Evolutionary conservation across 495 filamentous ascomycete genomes (phyloP).

Genomic region (Podospora fimiseda): DNA sequence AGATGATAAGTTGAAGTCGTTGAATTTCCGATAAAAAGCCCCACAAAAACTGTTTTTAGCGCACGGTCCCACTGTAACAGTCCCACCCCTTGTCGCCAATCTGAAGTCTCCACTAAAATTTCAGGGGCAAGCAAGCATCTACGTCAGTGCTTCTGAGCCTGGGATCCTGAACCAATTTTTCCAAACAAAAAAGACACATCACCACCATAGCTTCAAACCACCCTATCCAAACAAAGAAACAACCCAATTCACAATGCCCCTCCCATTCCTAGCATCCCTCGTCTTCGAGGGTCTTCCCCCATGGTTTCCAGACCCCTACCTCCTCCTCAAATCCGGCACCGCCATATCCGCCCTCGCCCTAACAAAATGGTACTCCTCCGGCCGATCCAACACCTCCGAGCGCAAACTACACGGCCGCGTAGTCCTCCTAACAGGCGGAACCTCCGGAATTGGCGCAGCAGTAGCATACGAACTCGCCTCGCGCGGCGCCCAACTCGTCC

Average conservation of each 20-base stretch:
- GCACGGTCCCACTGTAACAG: neutral
- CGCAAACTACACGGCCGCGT: constrained; percentile 88
- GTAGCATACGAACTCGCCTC: constrained; percentile 66
- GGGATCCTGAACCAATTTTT: neutral
- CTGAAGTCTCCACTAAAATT: neutral
- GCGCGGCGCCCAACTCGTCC: constrained; percentile 84
- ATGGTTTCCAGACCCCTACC: constrained; percentile 58
- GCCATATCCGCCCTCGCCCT: constrained; percentile 55
- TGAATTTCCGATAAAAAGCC: no score
- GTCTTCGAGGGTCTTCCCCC: constrained; percentile 56
- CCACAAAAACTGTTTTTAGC: neutral
- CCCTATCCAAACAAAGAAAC: neutral
- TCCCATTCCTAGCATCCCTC: constrained; percentile 60
- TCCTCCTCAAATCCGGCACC: constrained; percentile 52
- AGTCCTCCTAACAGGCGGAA: constrained; percentile 90
- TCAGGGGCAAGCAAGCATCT: constrained; percentile 5
- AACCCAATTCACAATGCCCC: constrained; percentile 57
- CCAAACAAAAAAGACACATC: constrained; percentile 1
- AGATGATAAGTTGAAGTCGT: no score
- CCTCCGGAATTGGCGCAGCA: constrained; percentile 82
- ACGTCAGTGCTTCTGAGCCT: constrained; percentile 10
- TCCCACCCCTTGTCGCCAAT: constrained; percentile 8
- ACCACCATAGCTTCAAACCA: constrained; percentile 1
- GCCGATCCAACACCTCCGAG: constrained; percentile 68
- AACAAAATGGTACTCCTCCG: constrained; percentile 73